These are phyloP conservation scores for Microthlaspi erraticum DNA, from an alignment of 345 rosid genomes.

Conservation along the genomic window DNA sequence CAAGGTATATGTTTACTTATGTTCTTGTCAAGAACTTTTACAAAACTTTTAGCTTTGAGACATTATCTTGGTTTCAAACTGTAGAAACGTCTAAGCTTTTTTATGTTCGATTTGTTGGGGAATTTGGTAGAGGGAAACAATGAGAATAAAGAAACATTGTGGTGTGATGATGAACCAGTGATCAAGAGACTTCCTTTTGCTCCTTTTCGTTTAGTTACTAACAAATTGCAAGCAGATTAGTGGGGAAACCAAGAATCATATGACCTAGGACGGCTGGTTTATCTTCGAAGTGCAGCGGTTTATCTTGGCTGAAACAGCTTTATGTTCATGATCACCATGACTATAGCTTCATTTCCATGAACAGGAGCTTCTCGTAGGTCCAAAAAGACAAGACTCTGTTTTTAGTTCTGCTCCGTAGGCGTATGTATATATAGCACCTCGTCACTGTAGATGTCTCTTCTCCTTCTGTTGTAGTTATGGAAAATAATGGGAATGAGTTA, in stretches of 20 bases:
- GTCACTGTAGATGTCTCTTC: constrained; percentile 1
- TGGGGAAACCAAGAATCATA: constrained; percentile 56
- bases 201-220: constrained; percentile 71
- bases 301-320: constrained; percentile 91
- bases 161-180: constrained; percentile 30
- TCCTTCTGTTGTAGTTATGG: not conserved
- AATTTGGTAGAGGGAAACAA: constrained; percentile 24
- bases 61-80: constrained; percentile 16
- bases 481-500: not conserved
- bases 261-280: constrained; percentile 51
- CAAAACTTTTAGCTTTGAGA: not conserved
- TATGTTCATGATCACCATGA: constrained; percentile 65
- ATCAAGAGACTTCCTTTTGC: constrained; percentile 46
- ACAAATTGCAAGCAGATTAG: constrained; percentile 72
- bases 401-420: constrained; percentile 13
- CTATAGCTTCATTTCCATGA: constrained; percentile 53
- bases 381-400: not conserved
- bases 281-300: constrained; percentile 64
- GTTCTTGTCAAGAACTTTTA: not conserved
- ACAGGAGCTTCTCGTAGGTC: constrained; percentile 41
- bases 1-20: constrained; percentile 56
- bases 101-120: constrained; percentile 43
- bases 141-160: constrained; percentile 50
- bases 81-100: not conserved
- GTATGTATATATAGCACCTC: not conserved